phyloP scores from a whole-genome alignment of 768 basidiomycete genomes.

The Rhodotorula sphaerocarpa region DNA sequence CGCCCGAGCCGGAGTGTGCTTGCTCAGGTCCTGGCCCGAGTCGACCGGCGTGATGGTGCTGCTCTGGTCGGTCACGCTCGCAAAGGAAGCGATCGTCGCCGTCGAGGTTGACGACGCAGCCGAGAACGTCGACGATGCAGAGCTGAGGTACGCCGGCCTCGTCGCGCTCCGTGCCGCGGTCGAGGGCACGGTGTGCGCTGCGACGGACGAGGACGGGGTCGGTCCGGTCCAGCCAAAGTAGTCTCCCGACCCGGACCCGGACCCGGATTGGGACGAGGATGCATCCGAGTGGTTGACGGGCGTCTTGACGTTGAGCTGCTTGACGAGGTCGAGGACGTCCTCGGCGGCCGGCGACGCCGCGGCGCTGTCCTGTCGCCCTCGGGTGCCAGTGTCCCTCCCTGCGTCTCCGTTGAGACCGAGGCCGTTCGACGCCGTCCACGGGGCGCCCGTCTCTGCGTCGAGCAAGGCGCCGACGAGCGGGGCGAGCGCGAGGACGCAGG shows the following conservation, averaged over 20 bases:
- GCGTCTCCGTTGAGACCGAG: no score
- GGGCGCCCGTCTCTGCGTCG: not conserved
- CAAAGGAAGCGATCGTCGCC: not conserved
- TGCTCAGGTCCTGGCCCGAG: not conserved
- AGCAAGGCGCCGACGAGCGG: slow-evolving; percentile 21
- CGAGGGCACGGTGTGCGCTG: no score
- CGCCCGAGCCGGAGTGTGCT: no score
- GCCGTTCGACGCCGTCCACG: not conserved
- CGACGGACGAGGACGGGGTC: no score
- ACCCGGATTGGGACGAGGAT: no score
- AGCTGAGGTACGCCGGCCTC: no score
- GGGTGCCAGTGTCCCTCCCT: no score
- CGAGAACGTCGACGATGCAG: not conserved
- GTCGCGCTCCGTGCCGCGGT: rapidly evolving
- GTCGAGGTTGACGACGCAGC: not conserved
- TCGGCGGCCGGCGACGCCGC: not conserved
- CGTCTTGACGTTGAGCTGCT: slow-evolving; percentile 21
- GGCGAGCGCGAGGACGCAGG: slow-evolving; percentile 15
- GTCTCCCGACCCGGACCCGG: not conserved
- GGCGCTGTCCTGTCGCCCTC: no score
- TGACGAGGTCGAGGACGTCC: slow-evolving; percentile 6
- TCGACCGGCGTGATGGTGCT: not conserved
- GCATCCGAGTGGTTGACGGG: no score
- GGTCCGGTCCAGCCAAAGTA: slow-evolving; percentile 20
- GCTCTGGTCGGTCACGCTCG: no score